A percentile compares a stretch with the other conserved stretches of the same genome.
Evolutionary conservation across 1,284 basidiomycete species (phyloP).

Genomic region (Laetiporus sulphureus): DNA sequence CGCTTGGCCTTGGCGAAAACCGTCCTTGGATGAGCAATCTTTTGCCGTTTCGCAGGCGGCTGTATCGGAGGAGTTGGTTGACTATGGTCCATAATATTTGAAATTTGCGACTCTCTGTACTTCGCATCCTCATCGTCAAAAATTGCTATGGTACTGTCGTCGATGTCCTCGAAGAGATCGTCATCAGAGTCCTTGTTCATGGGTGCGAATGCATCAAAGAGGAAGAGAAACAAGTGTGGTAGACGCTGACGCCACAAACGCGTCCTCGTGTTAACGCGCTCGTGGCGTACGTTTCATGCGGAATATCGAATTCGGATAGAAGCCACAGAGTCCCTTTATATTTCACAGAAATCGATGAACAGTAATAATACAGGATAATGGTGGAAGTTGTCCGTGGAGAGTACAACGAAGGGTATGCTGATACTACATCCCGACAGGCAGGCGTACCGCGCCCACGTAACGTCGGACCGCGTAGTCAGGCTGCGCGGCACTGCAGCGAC

Average conservation of each 20-base stretch:
- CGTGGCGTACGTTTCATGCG: no score
- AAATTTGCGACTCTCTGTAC: conserved; percentile 31
- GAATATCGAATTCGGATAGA: no score
- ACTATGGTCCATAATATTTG: no score
- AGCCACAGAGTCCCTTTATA: no score
- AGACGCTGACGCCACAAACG: conserved; percentile 4
- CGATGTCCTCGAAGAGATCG: conserved; percentile 55
- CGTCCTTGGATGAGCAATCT: conserved; percentile 23
- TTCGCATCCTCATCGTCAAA: conserved; percentile 56
- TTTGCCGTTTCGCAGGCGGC: conserved; percentile 44
- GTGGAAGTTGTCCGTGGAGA: no score
- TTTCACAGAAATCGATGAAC: no score
- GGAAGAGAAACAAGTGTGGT: conserved; percentile 2
- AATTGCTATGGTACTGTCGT: conserved; percentile 53
- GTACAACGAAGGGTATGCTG: no score
- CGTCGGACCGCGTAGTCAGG: background rate
- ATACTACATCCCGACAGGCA: no score
- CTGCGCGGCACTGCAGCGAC: background rate
- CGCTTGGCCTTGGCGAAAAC: conserved; percentile 4
- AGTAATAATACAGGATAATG: no score
- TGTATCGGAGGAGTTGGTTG: no score
- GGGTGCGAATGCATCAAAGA: conserved; percentile 2
- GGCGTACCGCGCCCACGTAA: background rate
- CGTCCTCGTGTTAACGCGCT: no score
- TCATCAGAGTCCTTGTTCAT: conserved; percentile 62